Base-by-base conservation (phyloP, 78 protist genomes). In the Chrysochromulina tobinii region DNA sequence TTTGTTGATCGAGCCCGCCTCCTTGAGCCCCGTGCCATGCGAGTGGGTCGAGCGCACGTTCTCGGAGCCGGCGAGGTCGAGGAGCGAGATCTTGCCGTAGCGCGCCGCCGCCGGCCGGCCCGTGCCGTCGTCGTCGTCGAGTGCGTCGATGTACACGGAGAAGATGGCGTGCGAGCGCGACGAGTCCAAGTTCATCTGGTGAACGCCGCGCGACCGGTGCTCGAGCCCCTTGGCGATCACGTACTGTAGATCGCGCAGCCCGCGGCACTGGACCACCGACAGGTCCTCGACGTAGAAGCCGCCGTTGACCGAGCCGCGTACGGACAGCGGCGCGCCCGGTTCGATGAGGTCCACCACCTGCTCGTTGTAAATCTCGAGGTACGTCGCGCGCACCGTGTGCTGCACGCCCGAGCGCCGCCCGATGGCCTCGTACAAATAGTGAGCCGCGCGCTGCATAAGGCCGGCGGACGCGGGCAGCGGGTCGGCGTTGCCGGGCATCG, bases 331-430 rank as follows among this genome's bases (percentile, higher is more conserved):
- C 55, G 72, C 0, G 15, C 23, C 55, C 53, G 77, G 90, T 64
- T 38, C 11, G 27, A 89, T 21, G 23, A 89, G 66, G 61, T 72
- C 79, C n/a, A 3, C 27, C 18, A 89, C 86, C 69, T 89, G 92
- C 81, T 89, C 92, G 84, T 89, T 89, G 84, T 89, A 89, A n/a
- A 89, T 75, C 54, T 89, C 88, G 51, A 55, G 59, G 53, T 21
- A 89, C 38, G 69, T 75, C 23, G 84, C 86, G 55, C 69, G 79
- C 68, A 89, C 68, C 11, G 59, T 89, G 84, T 9, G 75, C 38
- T 20, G 2, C 15, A 15, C 48, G 48, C 68, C 92, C 5, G 8
- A 11, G n/a, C 54, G 64, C 92, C 58, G 27, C 48, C 17, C 85
- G 23, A 89, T 89, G 21, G 6, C 12, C 4, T 12, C 18, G 53